Evolutionary conservation across 176 grass and related monocot species (phyloP).

Genomic region (Ampelocalamus luodianensis): DNA sequence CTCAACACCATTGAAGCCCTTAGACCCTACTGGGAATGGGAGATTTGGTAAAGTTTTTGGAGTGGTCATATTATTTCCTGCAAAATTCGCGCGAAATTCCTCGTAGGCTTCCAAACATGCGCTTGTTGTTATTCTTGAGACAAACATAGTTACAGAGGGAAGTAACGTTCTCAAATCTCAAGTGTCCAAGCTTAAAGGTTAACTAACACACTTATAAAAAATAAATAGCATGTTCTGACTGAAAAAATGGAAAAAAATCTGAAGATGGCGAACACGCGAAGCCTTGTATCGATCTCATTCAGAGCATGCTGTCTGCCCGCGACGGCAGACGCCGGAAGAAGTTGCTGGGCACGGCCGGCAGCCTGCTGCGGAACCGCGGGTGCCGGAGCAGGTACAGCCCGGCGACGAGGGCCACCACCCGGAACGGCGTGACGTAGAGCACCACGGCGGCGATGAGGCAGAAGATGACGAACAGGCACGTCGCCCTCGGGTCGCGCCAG

Average conservation of each 20-base stretch:
- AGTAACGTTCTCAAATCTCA: slow-evolving; percentile 11
- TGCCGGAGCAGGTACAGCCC: slow-evolving; percentile 80
- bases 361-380: slow-evolving; percentile 78
- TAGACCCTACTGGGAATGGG: not conserved
- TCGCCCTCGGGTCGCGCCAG: slow-evolving; percentile 86
- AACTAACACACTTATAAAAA: not conserved
- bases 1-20: not conserved
- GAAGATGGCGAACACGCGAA: not conserved
- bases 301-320: slow-evolving; percentile 84
- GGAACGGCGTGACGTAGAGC: slow-evolving; percentile 85
- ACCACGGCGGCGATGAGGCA: slow-evolving; percentile 70
- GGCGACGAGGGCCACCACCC: slow-evolving; percentile 65
- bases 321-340: slow-evolving; percentile 91
- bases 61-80: too few species aligned
- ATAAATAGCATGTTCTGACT: not conserved
- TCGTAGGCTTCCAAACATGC: too few species aligned
- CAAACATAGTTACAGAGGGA: slow-evolving; percentile 7
- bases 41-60: not conserved
- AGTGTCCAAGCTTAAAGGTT: slow-evolving; percentile 25
- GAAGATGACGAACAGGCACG: slow-evolving; percentile 68
- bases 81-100: too few species aligned
- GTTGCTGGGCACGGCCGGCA: slow-evolving; percentile 78
- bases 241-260: not conserved
- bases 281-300: not conserved
- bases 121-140: not conserved